phyloP scores from a whole-genome alignment of 306 rosid genomes.

The Luffa acutangula region DNA sequence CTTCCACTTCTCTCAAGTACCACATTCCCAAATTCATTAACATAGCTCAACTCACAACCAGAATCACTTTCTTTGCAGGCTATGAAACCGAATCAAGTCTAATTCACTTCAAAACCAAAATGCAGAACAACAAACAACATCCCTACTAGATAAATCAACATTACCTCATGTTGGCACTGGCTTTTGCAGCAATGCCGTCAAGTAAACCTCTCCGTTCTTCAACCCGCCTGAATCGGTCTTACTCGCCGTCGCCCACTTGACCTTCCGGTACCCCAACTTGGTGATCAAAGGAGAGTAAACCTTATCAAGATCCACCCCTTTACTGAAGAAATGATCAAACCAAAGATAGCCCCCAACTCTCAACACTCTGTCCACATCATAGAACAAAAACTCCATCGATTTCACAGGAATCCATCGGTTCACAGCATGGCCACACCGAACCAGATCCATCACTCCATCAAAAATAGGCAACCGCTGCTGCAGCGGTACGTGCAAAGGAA shows the following conservation, averaged over 20 bases:
- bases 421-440: conserved; percentile 89
- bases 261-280: conserved; percentile 77
- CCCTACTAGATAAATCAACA: neutral
- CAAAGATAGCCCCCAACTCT: conserved; percentile 86
- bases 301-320: conserved; percentile 60
- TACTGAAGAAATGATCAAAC: conserved; percentile 87
- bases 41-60: neutral
- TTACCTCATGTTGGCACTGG: conserved; percentile 55
- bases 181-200: conserved; percentile 85
- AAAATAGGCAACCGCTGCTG: conserved; percentile 85
- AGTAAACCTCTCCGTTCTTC: conserved; percentile 70
- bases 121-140: neutral
- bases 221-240: conserved; percentile 50
- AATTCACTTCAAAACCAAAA: neutral
- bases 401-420: conserved; percentile 84
- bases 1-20: neutral
- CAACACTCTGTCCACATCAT: conserved; percentile 74
- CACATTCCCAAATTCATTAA: neutral
- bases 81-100: neutral
- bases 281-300: conserved; percentile 66
- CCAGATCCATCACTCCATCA: conserved; percentile 75
- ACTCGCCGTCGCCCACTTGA: conserved; percentile 76
- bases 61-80: neutral
- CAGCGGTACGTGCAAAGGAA: conserved; percentile 83
- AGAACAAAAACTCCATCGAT: conserved; percentile 69